These are phyloP conservation scores for Aspergillus fumigatus DNA, from an alignment of 2,329 filamentous ascomycete genomes.

Conservation along the genomic window DNA sequence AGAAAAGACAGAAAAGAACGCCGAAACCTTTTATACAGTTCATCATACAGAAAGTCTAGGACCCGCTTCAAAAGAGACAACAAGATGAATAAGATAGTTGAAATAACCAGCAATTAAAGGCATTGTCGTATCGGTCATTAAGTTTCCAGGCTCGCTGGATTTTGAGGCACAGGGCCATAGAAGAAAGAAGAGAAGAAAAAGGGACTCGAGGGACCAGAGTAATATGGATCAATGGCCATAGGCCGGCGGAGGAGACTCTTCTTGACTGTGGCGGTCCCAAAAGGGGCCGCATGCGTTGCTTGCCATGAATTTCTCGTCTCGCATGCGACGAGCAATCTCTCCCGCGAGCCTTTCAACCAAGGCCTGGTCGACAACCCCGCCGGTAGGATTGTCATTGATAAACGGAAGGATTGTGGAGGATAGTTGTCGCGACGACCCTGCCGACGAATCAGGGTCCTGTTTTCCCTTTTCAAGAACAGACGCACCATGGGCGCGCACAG, in stretches of 20 bases:
- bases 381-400: slow-evolving; percentile 24
- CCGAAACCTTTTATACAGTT: slow-evolving; percentile 21
- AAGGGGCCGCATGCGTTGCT: slow-evolving; percentile 30
- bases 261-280: slow-evolving; percentile 32
- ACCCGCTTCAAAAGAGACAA: slow-evolving; percentile 19
- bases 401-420: slow-evolving; percentile 35
- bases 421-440: slow-evolving; percentile 20
- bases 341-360: slow-evolving; percentile 69
- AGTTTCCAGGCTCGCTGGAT: slow-evolving; percentile 15
- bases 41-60: slow-evolving; percentile 22
- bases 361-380: slow-evolving; percentile 43
- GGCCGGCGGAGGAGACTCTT: slow-evolving; percentile 40
- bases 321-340: slow-evolving; percentile 79
- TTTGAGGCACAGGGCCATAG: background rate
- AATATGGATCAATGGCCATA: slow-evolving; percentile 36
- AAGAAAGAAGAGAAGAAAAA: slow-evolving; percentile 11
- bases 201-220: slow-evolving; percentile 8
- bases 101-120: slow-evolving; percentile 12
- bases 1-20: slow-evolving; percentile 15
- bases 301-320: slow-evolving; percentile 67
- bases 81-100: background rate
- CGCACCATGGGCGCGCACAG: slow-evolving; percentile 16
- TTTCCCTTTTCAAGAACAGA: slow-evolving; percentile 20
- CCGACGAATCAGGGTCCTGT: slow-evolving; percentile 24
- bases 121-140: slow-evolving; percentile 20